Evolutionary conservation across 1,284 basidiomycete genomes (phyloP).

Genomic region (Fistulinella cinereoalba): DNA sequence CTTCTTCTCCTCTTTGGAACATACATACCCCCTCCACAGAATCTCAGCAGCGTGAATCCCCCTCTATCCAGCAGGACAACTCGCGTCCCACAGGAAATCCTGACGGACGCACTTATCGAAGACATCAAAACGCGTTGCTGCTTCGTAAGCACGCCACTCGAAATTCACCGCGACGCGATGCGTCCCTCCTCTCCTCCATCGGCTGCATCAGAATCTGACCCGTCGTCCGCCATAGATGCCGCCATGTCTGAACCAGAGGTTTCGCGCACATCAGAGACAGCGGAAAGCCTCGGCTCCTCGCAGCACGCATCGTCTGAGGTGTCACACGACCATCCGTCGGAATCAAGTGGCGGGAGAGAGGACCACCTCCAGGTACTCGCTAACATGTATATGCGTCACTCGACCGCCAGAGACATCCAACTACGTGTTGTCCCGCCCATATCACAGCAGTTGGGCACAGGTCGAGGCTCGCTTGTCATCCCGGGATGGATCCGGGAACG

Average conservation of each 20-base stretch:
- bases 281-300: constrained; percentile 49
- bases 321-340: constrained; percentile 36
- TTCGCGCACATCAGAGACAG: constrained; percentile 50
- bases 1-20: constrained; percentile 79
- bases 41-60: constrained; percentile 61
- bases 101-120: constrained; percentile 74
- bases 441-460: constrained; percentile 64
- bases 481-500: constrained; percentile 95
- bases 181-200: constrained; percentile 43
- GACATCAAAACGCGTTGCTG: constrained; percentile 81
- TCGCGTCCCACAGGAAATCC: constrained; percentile 69
- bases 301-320: constrained; percentile 54
- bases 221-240: constrained; percentile 51
- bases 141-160: constrained; percentile 66
- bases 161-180: constrained; percentile 36
- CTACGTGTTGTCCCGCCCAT: constrained; percentile 64
- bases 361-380: constrained; percentile 60
- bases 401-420: constrained; percentile 68
- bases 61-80: constrained; percentile 60
- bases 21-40: constrained; percentile 74
- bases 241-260: constrained; percentile 65
- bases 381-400: constrained; percentile 67
- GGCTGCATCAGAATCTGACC: constrained; percentile 49
- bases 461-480: constrained; percentile 76
- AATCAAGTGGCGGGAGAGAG: constrained; percentile 37